Evolutionary conservation across 805 yeast species (phyloP).

Genomic region (Candida loeiensis): DNA sequence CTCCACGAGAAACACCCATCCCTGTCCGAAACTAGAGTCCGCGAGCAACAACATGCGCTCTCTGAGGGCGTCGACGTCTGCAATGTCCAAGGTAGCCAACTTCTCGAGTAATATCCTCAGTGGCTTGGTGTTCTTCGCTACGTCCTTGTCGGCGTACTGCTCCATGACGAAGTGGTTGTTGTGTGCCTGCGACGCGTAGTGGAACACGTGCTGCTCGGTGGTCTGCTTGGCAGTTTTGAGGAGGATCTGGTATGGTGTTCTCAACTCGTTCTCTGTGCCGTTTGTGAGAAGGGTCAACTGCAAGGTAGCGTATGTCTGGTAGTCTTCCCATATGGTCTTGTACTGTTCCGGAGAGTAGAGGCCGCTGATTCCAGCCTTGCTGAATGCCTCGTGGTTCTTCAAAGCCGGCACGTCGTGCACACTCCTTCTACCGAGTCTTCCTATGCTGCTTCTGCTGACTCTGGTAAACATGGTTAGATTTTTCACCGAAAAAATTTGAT

Average conservation of each 20-base stretch:
- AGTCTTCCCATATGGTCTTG: constrained; percentile 73
- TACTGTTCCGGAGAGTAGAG: constrained; percentile 65
- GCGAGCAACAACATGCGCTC: constrained; percentile 48
- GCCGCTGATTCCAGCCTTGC: constrained; percentile 55
- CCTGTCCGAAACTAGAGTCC: constrained; percentile 57
- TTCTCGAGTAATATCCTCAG: constrained; percentile 37
- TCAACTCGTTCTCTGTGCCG: constrained; percentile 77
- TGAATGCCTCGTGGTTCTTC: constrained; percentile 35
- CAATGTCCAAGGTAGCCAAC: constrained; percentile 30
- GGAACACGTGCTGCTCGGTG: constrained; percentile 67
- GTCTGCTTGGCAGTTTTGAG: constrained; percentile 64
- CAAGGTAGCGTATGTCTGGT: constrained; percentile 64
- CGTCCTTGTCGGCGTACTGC: constrained; percentile 43
- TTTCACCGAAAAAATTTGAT: constrained; percentile 5
- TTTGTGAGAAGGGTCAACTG: constrained; percentile 60
- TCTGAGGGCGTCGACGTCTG: constrained; percentile 48
- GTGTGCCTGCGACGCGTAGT: constrained; percentile 85
- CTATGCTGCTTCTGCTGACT: constrained; percentile 3
- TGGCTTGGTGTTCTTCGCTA: constrained; percentile 34
- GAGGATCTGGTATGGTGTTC: constrained; percentile 68
- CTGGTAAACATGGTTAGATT: constrained; percentile 8
- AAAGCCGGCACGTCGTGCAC: constrained; percentile 50
- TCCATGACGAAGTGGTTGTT: constrained; percentile 88
- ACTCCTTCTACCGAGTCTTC: constrained; percentile 1
- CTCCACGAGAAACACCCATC: constrained; percentile 76